Conservation (phyloP, 1,284 basidiomycete genomes). For the Cystobasidium slooffiae region DNA sequence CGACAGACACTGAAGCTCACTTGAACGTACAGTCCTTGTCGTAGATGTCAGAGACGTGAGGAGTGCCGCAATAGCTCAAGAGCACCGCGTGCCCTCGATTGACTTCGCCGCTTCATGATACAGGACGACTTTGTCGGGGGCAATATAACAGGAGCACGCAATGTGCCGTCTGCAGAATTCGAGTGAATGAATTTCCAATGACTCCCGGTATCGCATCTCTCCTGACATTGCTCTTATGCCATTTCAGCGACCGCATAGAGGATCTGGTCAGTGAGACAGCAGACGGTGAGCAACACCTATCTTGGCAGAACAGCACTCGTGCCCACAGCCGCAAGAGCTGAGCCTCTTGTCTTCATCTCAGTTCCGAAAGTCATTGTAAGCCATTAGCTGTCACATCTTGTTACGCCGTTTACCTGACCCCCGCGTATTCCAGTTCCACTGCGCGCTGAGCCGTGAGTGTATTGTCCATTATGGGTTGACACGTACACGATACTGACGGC, state of each 20-base stretch:
- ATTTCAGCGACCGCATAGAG: constrained; percentile 24
- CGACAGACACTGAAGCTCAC: neutral
- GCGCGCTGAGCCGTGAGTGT: constrained; percentile 31
- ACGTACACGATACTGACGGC: neutral
- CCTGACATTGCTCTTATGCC: no score
- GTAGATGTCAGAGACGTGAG: constrained; percentile 40
- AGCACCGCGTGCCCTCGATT: neutral
- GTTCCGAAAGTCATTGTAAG: constrained; percentile 44
- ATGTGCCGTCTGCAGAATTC: constrained; percentile 34
- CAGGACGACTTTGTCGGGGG: constrained; percentile 37
- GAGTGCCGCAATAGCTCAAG: neutral
- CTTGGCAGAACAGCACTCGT: neutral
- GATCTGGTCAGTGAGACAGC: constrained; percentile 26
- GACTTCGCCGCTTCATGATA: neutral
- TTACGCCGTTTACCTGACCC: neutral
- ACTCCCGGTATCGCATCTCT: neutral
- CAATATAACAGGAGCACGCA: constrained; percentile 35
- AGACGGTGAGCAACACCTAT: constrained; percentile 4
- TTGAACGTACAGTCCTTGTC: constrained; percentile 15
- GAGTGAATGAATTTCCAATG: neutral
- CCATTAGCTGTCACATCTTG: no score
- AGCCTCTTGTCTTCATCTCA: neutral
- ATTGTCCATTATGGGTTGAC: no score
- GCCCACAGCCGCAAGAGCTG: neutral
- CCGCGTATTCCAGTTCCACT: constrained; percentile 21